Evolutionary conservation across 164 flowering plant species (phyloP).

Genomic region (Vitis cinerea): DNA sequence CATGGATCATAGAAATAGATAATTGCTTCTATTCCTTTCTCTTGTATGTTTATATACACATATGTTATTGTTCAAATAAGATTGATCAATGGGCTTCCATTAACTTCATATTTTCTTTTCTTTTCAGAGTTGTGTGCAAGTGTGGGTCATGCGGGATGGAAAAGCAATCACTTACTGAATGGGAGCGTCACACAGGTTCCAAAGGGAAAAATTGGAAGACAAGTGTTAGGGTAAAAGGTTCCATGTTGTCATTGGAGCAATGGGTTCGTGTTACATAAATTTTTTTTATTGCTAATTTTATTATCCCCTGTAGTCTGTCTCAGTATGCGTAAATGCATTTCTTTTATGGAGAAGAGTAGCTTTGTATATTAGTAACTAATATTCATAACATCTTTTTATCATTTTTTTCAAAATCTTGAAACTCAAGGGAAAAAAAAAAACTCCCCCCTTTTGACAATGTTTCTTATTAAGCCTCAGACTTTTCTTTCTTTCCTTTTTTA

Average conservation of each 20-base stretch:
- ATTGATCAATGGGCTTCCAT: background rate
- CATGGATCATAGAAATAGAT: too few species aligned
- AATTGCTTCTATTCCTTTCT: too few species aligned
- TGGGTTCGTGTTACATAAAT: conserved; percentile 67
- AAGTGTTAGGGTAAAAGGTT: conserved; percentile 81
- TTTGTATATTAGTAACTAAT: too few species aligned
- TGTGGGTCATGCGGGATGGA: conserved; percentile 83
- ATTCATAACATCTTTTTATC: too few species aligned
- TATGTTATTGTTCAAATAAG: too few species aligned
- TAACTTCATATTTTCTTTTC: background rate
- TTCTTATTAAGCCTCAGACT: too few species aligned
- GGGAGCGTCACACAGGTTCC: conserved; percentile 95
- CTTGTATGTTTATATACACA: too few species aligned
- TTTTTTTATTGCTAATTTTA: background rate
- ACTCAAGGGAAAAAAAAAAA: too few species aligned
- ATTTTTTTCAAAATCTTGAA: too few species aligned
- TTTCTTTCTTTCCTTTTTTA: too few species aligned
- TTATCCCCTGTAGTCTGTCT: background rate
- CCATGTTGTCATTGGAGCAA: conserved; percentile 76
- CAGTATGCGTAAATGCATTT: background rate
- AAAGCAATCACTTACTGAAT: conserved; percentile 80
- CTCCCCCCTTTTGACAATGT: too few species aligned
- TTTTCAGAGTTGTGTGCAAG: conserved; percentile 80
- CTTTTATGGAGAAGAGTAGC: background rate
- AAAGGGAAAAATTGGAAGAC: conserved; percentile 80